Base-by-base conservation (phyloP, 768 basidiomycete genomes). In the Fomitopsis serialis region DNA sequence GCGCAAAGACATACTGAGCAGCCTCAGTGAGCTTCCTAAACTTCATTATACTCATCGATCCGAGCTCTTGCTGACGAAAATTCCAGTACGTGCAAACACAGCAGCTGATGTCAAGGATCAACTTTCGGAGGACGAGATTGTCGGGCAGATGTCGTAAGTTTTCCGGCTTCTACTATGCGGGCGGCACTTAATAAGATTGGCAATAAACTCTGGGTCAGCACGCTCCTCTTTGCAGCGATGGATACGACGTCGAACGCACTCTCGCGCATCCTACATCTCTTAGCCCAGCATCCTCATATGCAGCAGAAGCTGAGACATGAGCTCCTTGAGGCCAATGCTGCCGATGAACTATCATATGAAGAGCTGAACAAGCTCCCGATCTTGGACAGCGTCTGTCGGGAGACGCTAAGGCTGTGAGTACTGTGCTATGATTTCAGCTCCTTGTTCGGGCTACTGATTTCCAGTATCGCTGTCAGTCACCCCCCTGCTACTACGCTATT, bases 1-100 rank as follows among this genome's bases (percentile, higher is more conserved):
- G 61, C 67, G 60, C 17, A 79, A 74, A 52, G 78, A 81, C 63
- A 73, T 82, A 25, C 78, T 78, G 52, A 77, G 74, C 54, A 29
- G 9, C 19, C 45, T 46, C 25, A 46, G 34, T 48, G 13, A 19
- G n/a, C 12, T 8, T 15, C 34, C 15, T 9, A 8, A 15, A 13
- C 17, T 23, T 23, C 32, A 48, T 24, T 37, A 15, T 11, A 24
- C n/a, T n/a, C n/a, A n/a, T n/a, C n/a, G n/a, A n/a, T n/a, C n/a
- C n/a, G n/a, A n/a, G n/a, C n/a, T n/a, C n/a, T n/a, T n/a, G n/a
- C n/a, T n/a, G n/a, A n/a, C n/a, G n/a, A n/a, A n/a, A n/a, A n/a
- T n/a, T n/a, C n/a, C 37, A 65, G 65, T 66, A 22, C 58, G 49
- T 47, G 59, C 64, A 19, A 66, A 65, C 48, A 46, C 55, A 42